A percentile compares a stretch with the other conserved stretches of the same genome.
These are phyloP conservation scores for Pyrenula aspistea DNA, from an alignment of 495 filamentous ascomycete genomes.

Conservation along the genomic window DNA sequence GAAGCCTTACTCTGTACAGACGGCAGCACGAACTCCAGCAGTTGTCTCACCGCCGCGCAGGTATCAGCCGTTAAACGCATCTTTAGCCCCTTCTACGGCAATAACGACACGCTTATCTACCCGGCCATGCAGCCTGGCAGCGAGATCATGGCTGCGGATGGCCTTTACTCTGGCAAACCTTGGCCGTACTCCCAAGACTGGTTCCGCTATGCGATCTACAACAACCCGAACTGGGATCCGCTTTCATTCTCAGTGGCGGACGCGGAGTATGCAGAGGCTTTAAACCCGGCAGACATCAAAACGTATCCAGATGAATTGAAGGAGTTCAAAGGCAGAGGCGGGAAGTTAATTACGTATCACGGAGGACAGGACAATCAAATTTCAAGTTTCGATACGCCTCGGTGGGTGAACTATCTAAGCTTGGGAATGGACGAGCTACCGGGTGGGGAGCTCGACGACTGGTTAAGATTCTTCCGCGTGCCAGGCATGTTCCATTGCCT, in stretches of 20 bases:
- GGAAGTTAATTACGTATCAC: conserved; percentile 31
- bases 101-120: conserved; percentile 41
- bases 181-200: conserved; percentile 30
- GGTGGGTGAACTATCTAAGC: conserved; percentile 9
- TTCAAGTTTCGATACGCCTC: conserved; percentile 7
- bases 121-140: conserved; percentile 38
- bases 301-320: conserved; percentile 31
- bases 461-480: conserved; percentile 15
- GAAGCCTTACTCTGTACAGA: conserved; percentile 32
- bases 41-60: conserved; percentile 46
- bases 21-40: conserved; percentile 21
- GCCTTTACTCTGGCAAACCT: conserved; percentile 26
- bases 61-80: conserved; percentile 39
- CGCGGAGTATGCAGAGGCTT: conserved; percentile 19
- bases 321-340: conserved; percentile 17
- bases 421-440: conserved; percentile 6
- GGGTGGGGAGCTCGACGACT: conserved; percentile 6
- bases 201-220: conserved; percentile 44
- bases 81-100: conserved; percentile 37
- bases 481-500: conserved; percentile 22
- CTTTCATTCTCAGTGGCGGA: conserved; percentile 25
- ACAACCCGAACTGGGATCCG: conserved; percentile 35
- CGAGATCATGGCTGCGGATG: conserved; percentile 16
- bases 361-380: conserved; percentile 15
- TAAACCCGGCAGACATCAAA: conserved; percentile 35